Evolutionary conservation across 768 basidiomycete genomes (phyloP), one percentile per base, ranked within the genome.

Genomic region (Coprinellus micaceus): DNA sequence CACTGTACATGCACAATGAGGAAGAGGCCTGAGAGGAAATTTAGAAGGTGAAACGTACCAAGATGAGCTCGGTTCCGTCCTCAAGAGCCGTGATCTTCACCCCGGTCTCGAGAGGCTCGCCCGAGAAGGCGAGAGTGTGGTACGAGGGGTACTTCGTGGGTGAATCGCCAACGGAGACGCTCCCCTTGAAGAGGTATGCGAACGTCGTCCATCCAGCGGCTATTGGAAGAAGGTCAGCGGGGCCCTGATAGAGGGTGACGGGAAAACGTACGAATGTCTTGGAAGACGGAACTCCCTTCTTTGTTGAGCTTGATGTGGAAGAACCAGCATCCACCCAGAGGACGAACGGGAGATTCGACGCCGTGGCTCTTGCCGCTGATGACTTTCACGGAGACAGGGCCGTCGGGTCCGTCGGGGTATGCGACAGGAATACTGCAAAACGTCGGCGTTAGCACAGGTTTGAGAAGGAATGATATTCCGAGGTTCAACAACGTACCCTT

Each of bases 291-390:
- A 17, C 36, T 37, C 1, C 81, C 84, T 28, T 82, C 78, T 58
- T 79, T 79, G 25, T 78, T 71, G 67, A 95, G 85, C 56, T 74
- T 83, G 58, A 88, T 72, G 65, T 95, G 91, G 73, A 95, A 86
- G 71, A 84, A 97, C 91, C 92, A 95, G 70, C 94, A 95, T 4
- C 95, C 95, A 12, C 95, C 95, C 0, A 94, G 80, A 0, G 92
- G 92, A 47, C 88, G 77, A 22, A 98, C 94, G 25, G 94, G 94
- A 1, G 92, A 94, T 65, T 88, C 87, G 13, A 85, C 78, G 12
- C 90, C 93, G 61, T 94, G 84, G 57, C 91, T 90, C 67, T 85
- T 87, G 4, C 96, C 96, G 60, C 90, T 93, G 61, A 98, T 91
- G 39, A 98, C 87, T 65, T 83, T 91, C 64, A 97, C 78, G 60